These are phyloP conservation scores for Massarina eburnea DNA, from an alignment of 2,329 filamentous ascomycete genomes.

Conservation along the genomic window DNA sequence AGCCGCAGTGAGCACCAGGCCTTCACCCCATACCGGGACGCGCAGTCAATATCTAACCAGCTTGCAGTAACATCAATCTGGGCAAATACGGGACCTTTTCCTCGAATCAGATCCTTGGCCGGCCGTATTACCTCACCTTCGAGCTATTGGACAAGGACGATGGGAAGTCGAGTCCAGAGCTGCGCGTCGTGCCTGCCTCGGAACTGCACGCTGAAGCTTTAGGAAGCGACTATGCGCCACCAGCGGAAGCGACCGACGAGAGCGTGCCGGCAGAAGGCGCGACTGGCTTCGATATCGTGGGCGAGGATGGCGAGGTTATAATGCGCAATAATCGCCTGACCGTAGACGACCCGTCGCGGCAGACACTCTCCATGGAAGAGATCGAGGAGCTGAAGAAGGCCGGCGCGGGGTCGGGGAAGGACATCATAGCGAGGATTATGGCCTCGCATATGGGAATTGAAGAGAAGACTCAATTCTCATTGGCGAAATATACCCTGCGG, in stretches of 20 bases:
- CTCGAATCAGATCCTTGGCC: slow-evolving; percentile 84
- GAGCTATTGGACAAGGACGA: slow-evolving; percentile 74
- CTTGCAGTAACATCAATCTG: slow-evolving; percentile 73
- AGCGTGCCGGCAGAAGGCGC: slow-evolving; percentile 25
- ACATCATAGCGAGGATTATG: slow-evolving; percentile 90
- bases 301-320: slow-evolving; percentile 51
- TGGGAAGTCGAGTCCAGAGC: slow-evolving; percentile 59
- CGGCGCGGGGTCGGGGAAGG: slow-evolving; percentile 76
- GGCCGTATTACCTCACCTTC: slow-evolving; percentile 89
- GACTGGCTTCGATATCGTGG: slow-evolving; percentile 49
- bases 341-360: slow-evolving; percentile 65
- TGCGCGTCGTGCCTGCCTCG: slow-evolving; percentile 76
- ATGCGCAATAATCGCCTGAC: slow-evolving; percentile 66
- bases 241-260: slow-evolving; percentile 43
- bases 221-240: slow-evolving; percentile 54
- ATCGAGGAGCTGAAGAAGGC: slow-evolving; percentile 73
- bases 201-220: slow-evolving; percentile 81
- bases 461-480: slow-evolving; percentile 89
- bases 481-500: slow-evolving; percentile 93
- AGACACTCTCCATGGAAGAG: slow-evolving; percentile 72
- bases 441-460: slow-evolving; percentile 86
- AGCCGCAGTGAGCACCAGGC: slow-evolving; percentile 35
- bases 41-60: slow-evolving; percentile 6
- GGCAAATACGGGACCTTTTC: slow-evolving; percentile 93
- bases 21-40: not conserved